These are phyloP conservation scores for Hemisphaericaspora xylofermentans DNA, from an alignment of 1,139 yeast species.

Conservation along the genomic window DNA sequence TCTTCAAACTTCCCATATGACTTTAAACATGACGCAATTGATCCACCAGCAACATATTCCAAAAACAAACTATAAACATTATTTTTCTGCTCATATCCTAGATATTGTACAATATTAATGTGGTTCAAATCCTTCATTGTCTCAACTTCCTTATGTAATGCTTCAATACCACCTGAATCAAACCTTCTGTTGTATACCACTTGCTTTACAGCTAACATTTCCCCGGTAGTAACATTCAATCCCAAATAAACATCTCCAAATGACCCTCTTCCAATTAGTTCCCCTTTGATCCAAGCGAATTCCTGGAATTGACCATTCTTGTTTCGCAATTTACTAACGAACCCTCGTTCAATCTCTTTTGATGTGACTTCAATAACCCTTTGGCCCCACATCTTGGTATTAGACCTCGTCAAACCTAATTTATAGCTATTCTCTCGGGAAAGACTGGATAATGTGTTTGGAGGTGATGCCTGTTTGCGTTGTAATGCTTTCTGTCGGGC, in stretches of 20 bases:
- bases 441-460: conserved; percentile 12
- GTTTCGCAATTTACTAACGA: conserved; percentile 58
- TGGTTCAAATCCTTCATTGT: conserved; percentile 95
- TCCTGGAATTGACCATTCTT: conserved; percentile 69
- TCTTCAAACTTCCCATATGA: conserved; percentile 87
- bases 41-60: conserved; percentile 98
- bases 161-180: conserved; percentile 64
- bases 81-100: conserved; percentile 83
- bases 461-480: conserved; percentile 19
- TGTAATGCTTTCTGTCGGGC: conserved; percentile 61
- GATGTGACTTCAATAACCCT: conserved; percentile 89
- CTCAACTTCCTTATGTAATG: conserved; percentile 87
- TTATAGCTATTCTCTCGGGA: conserved; percentile 11
- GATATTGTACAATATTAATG: conserved; percentile 88
- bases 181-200: conserved; percentile 43
- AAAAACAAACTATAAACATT: conserved; percentile 80
- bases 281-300: conserved; percentile 98
- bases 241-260: conserved; percentile 96
- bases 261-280: conserved; percentile 92
- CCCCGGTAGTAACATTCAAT: conserved; percentile 93
- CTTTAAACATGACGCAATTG: conserved; percentile 83
- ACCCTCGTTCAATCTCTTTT: conserved; percentile 57
- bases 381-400: conserved; percentile 98
- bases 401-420: conserved; percentile 57
- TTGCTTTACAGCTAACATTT: conserved; percentile 98